These are phyloP conservation scores for Phytophthora foliorum DNA, from an alignment of 352 stramenopile species.

Conservation along the genomic window DNA sequence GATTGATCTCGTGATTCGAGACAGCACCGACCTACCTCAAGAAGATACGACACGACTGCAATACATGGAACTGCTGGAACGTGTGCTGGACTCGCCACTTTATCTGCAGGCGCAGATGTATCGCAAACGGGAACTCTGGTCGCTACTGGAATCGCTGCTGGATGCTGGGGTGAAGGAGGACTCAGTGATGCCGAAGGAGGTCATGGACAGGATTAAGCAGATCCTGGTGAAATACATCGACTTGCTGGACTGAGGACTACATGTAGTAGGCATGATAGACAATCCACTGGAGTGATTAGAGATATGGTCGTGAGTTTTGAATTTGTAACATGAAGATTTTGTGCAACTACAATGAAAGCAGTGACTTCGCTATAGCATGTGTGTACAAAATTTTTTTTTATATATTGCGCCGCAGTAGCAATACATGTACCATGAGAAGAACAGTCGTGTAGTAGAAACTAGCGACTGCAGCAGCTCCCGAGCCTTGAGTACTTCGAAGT, in stretches of 20 bases:
- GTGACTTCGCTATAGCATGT: background rate
- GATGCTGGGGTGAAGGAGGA: slow-evolving; percentile 49
- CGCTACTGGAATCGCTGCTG: slow-evolving; percentile 61
- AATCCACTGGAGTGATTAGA: slow-evolving; percentile 8
- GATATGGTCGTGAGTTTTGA: background rate
- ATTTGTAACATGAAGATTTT: background rate
- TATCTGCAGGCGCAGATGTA: slow-evolving; percentile 66
- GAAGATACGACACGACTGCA: slow-evolving; percentile 53
- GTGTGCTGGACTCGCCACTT: slow-evolving; percentile 49
- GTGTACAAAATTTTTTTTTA: no score
- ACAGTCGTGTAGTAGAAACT: no score
- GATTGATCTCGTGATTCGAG: slow-evolving; percentile 72
- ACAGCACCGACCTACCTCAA: slow-evolving; percentile 66
- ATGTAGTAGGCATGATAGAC: slow-evolving; percentile 5
- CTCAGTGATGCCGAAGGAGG: slow-evolving; percentile 42
- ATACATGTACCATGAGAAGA: no score
- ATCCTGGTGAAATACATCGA: slow-evolving; percentile 72
- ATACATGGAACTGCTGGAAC: slow-evolving; percentile 63
- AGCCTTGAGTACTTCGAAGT: no score
- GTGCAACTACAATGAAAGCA: background rate
- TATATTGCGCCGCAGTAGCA: no score
- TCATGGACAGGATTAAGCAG: slow-evolving; percentile 47
- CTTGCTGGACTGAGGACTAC: slow-evolving; percentile 57
- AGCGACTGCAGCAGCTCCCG: no score
- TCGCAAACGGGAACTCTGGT: slow-evolving; percentile 62